Base-by-base conservation (phyloP, 192 early-diverging fungal species). In the Spinellus fusiger region DNA sequence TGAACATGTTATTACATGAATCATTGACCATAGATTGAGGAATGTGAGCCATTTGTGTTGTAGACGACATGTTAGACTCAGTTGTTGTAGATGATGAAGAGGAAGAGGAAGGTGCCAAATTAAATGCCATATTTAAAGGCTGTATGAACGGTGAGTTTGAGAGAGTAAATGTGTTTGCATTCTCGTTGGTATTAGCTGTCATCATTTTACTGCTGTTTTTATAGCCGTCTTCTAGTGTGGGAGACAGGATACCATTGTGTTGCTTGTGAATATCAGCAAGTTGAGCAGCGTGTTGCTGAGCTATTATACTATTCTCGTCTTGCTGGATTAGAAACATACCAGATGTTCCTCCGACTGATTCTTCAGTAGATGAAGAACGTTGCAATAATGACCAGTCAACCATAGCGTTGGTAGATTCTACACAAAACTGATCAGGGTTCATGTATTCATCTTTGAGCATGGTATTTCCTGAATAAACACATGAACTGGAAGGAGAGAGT, bases 311-410 rank as follows among this genome's bases (percentile, higher is more conserved):
- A 44, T 10, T 44, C 40, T 44, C 40, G 40, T 44, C 18, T 12
- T 44, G 40, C 10, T 44, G 40, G 15, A 44, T 44, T 18, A 44
- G 10, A 44, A 44, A 44, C 40, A 44, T 44, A 12, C 40, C 40
- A 44, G 40, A 44, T 44, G 40, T 44, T 44, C 40, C 40, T 44
- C 15, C 80, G 26, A 82, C 87, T 2, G 84, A 86, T 35, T 84
- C 85, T 6, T 84, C 88, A 54, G 73, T 90, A 10, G 66, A 71
- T 25, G 88, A 90, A 55, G 84, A 87, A 26, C 70, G 70, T 26
- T 70, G 73, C 46, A 73, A 88, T 32, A 84, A 77, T 59, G 64
- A 69, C 29, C 85, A 87, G 40, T 44, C 40, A 12, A 44, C 40
- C 40, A 44, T 44, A n/a, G 40, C 18, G 18, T 12, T 44, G 13